phyloP scores from a whole-genome alignment of 306 rosid genomes.

The Pachyrhizus erosus region DNA sequence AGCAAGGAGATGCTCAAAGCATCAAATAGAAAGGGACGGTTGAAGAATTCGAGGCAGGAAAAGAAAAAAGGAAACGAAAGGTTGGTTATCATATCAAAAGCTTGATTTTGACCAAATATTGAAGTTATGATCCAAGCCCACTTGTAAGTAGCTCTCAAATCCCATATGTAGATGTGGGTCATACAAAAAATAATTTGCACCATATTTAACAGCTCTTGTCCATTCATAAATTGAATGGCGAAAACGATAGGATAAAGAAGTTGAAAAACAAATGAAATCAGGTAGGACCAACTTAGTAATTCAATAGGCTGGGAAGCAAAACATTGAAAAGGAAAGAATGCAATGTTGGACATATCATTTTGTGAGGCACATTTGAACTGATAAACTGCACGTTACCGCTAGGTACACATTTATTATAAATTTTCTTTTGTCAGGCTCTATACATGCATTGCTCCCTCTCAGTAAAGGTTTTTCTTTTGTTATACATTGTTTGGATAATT shows the following conservation, averaged over 20 bases:
- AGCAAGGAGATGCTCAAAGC: neutral
- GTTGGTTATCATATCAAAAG: neutral
- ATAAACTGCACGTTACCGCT: neutral
- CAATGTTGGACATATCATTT: slow-evolving; percentile 23
- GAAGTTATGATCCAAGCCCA: neutral
- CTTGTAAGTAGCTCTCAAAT: neutral
- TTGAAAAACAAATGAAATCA: neutral
- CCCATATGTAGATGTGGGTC: slow-evolving; percentile 33
- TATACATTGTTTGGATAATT: no score
- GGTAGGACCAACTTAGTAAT: neutral
- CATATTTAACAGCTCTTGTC: neutral
- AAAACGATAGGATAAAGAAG: slow-evolving; percentile 1
- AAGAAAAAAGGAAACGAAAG: neutral
- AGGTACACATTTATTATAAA: no score
- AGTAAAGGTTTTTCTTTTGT: no score
- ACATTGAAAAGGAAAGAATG: slow-evolving; percentile 3
- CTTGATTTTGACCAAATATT: slow-evolving; percentile 25
- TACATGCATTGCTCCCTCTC: no score
- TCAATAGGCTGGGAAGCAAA: neutral
- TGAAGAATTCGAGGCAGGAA: neutral
- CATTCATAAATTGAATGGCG: slow-evolving; percentile 20
- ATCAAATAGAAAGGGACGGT: neutral
- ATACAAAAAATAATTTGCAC: slow-evolving; percentile 7
- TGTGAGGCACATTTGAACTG: neutral
- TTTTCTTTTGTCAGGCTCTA: no score